Conservation (phyloP, 2,329 filamentous ascomycete species). For the Madurella fahalii region DNA sequence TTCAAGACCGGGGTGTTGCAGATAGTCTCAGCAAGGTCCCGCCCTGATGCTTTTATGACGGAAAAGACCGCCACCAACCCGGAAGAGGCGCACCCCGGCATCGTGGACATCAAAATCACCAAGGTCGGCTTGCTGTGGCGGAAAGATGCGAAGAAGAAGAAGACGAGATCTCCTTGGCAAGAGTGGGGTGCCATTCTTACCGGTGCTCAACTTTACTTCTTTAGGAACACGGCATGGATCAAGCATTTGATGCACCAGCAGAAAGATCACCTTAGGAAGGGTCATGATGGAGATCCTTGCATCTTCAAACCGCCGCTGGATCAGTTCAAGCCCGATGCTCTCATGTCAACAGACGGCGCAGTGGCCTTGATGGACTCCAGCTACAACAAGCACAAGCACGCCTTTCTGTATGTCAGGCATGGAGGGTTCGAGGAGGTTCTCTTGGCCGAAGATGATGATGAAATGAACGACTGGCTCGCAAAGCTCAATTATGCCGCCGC, state of each 20-base stretch:
- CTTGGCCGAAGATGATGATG: constrained; percentile 81
- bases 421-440: constrained; percentile 86
- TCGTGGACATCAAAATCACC: constrained; percentile 95
- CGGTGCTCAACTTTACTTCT: constrained; percentile 95
- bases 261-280: constrained; percentile 74
- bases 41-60: constrained; percentile 91
- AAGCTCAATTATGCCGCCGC: constrained; percentile 96
- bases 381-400: constrained; percentile 94
- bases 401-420: constrained; percentile 85
- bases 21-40: constrained; percentile 88
- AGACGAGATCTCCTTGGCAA: constrained; percentile 92
- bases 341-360: constrained; percentile 90
- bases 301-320: constrained; percentile 87
- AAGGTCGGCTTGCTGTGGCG: constrained; percentile 95
- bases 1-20: constrained; percentile 89
- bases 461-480: constrained; percentile 95
- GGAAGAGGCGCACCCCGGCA: constrained; percentile 79
- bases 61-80: constrained; percentile 82
- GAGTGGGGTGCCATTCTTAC: constrained; percentile 98
- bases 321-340: constrained; percentile 87
- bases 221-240: constrained; percentile 88
- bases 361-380: constrained; percentile 81
- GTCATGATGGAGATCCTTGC: constrained; percentile 69
- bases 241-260: constrained; percentile 88
- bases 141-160: constrained; percentile 90